Evolutionary conservation across 352 stramenopile genomes (phyloP).

Genomic region (Pythium aristosporum): DNA sequence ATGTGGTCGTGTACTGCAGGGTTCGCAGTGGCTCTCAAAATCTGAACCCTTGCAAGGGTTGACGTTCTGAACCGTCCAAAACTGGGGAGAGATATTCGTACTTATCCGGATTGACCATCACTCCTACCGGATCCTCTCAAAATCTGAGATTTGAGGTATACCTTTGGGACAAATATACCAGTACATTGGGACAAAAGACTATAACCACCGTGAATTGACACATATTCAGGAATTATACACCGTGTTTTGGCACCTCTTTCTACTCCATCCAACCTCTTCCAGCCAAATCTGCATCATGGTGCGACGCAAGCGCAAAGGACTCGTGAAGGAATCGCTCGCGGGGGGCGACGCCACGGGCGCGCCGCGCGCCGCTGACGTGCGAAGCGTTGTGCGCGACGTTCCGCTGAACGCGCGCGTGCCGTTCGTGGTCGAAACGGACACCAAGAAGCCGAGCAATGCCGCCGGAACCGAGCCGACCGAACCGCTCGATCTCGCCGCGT

Average conservation of each 20-base stretch:
- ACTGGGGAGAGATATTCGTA: no score
- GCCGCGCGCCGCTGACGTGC: conserved; percentile 40
- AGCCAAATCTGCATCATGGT: conserved; percentile 40
- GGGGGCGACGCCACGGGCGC: conserved; percentile 20
- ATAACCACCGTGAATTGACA: no score
- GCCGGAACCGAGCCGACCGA: not conserved
- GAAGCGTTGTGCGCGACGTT: conserved; percentile 23
- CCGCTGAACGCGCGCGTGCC: conserved; percentile 40
- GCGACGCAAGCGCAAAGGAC: conserved; percentile 77
- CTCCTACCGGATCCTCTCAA: no score
- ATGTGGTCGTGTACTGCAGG: no score
- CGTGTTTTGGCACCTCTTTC: conserved; percentile 1
- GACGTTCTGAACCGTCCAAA: no score
- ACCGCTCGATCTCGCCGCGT: conserved; percentile 31
- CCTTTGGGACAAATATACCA: no score
- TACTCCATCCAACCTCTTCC: not conserved
- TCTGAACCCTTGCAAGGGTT: no score
- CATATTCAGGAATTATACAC: not conserved
- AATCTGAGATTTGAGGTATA: no score
- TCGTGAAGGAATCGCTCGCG: conserved; percentile 54
- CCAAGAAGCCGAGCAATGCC: conserved; percentile 23
- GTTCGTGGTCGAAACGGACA: conserved; percentile 29
- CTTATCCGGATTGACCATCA: no score
- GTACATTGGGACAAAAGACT: no score
- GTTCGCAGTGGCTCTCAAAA: no score